Evolutionary conservation across 192 early-diverging fungal species (phyloP).

Genomic region (Linnemannia elongata): DNA sequence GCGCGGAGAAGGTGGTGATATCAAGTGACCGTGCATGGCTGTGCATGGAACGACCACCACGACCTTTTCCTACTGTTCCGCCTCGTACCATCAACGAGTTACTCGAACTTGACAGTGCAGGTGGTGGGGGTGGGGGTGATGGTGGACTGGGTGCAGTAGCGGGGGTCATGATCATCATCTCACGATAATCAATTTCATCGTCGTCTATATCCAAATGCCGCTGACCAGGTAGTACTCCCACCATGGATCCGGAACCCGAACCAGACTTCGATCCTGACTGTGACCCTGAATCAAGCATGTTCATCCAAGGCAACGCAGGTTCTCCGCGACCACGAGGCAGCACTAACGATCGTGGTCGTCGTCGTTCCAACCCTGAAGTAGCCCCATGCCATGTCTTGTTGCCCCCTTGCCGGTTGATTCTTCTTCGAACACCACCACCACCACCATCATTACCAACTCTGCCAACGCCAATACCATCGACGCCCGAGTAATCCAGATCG

Average conservation of each 20-base stretch:
- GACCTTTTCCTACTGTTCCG: neutral
- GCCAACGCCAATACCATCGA: neutral
- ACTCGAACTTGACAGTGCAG: neutral
- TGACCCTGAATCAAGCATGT: neutral
- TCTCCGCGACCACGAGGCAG: conserved; percentile 11
- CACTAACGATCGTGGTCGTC: conserved; percentile 12
- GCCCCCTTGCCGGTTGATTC: neutral
- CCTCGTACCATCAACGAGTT: neutral
- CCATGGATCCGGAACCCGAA: neutral
- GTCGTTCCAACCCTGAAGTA: conserved; percentile 5
- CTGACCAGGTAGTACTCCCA: neutral
- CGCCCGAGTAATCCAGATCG: conserved; percentile 1
- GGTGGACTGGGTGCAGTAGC: neutral
- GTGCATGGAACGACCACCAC: conserved; percentile 12
- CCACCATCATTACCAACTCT: too few relatives aligned
- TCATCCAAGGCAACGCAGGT: neutral
- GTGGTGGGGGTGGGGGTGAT: neutral
- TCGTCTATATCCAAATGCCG: neutral
- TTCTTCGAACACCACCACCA: neutral
- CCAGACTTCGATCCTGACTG: too few relatives aligned
- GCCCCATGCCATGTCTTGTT: neutral
- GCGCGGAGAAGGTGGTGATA: conserved; percentile 1
- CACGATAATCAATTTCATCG: neutral
- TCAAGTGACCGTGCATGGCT: conserved; percentile 35
- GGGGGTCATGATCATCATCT: neutral